Base-by-base conservation (phyloP, 768 basidiomycete species). In the Tricholoma sp. region DNA sequence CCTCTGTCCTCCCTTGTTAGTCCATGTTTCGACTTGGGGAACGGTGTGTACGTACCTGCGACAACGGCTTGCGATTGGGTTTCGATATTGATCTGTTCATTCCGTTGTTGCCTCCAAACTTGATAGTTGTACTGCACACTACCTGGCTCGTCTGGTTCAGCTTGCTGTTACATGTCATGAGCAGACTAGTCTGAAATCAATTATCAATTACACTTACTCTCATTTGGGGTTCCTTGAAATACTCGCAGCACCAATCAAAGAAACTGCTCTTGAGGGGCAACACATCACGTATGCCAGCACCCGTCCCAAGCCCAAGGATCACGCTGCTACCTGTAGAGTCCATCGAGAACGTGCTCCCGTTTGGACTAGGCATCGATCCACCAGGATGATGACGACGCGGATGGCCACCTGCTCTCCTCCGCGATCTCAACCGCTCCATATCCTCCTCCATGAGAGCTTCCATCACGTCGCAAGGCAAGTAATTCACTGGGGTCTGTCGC, bases 191-290 rank as follows among this genome's bases (percentile, higher is more conserved):
- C 41, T 49, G 12, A 54, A 48, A 13, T 34, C 24, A 45, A 28
- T n/a, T 12, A 9, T 41, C 34, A 32, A 51, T 57, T 33, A 12
- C 5, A 63, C 84, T 65, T 68, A 96, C 94, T 78, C 93, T 87
- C 96, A 99, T 98, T 70, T 99, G 97, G 3, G 96, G 94, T 68
- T 98, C 95, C 59, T 89, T 94, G 76, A 98, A 99, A 68, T 98
- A 98, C 67, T 98, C 95, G 65, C 85, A 83, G 57, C 94, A 94
- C 91, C 94, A 98, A 66, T 98, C 96, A 66, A 88, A 99, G 73
- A 91, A 96, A 8, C 83, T 78, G 66, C 93, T 95, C 72, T 91
- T 93, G 64, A 99, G 71, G 0, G 97, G 97, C 59, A 98, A 70
- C 2, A 89, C 83, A 68, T 96, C 90, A 56, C 89, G 81, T 55